Base-by-base conservation (phyloP, 73 alveolate species). In the Symbiodinium natans region DNA sequence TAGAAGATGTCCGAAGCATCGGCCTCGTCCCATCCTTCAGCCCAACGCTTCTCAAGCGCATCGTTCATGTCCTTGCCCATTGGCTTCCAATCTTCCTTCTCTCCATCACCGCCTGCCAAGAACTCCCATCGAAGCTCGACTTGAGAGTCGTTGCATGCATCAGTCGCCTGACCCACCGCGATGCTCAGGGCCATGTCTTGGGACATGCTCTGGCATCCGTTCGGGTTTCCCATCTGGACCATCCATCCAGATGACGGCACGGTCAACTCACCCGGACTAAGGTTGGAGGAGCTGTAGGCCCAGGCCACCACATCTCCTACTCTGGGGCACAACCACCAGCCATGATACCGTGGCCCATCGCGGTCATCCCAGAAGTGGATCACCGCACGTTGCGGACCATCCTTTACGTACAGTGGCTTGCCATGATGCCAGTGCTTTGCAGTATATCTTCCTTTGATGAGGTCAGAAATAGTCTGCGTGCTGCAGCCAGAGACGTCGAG, bases 31-130 rank as follows among this genome's bases (percentile, higher is more conserved):
- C 94, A 87, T 0, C 84, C 68, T 7, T 34, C 17, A 1, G 59
- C 54, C 94, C 94, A 87, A 19, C 94, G 85, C 41, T 59, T 56
- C 41, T 87, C 94, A 17, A 87, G 94, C n/a, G 42, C 43, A 36
- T 56, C 56, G 29, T 87, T 52, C 46, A 87, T 33, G 11, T 87
- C 83, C 41, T 87, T 15, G 38, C 36, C 21, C 85, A 59, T 59
- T 0, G 59, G 71, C 41, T 87, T 83, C 94, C 94, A 34, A 19
- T 31, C 31, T n/a, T n/a, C 4, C 1, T 4, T 0, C 23, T 31
- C 0, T 11, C 34, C 34, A 36, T 13, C 31, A 15, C 13, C 23
- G 21, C 13, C 19, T 7, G 40, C 17, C 52, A 33, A 33, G 33
- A 21, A 38, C 54, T 36, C 31, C 43, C 31, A 23, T 33, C 9